Evolutionary conservation across 305 asterid species (phyloP), one percentile per base, ranked within the genome.

Genomic region (Solanum aculeatissimum): DNA sequence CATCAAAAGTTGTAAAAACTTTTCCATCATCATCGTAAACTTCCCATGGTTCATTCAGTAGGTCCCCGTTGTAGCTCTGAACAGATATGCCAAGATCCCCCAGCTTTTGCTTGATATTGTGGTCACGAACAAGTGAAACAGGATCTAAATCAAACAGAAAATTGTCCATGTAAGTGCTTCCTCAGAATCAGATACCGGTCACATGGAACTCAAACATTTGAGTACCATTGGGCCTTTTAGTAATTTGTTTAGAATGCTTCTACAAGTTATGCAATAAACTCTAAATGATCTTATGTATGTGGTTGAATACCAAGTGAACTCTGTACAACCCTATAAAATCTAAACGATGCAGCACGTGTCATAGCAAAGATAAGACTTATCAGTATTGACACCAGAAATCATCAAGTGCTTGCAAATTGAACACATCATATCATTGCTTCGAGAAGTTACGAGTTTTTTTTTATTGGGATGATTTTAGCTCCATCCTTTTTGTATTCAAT

Each of bases 41-140:
- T 86, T 96, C 98, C 99, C 99, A 96, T 6, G 98, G 99, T 87
- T 95, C 98, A 21, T 90, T 88, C 84, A 96, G 84, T 66, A 95
- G 89, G 82, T 96, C 98, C 5, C 94, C 91, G n/a, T 92, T 94
- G 77, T 86, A 94, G 92, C 97, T 91, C 83, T 94, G 93, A 80
- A 96, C 97, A 18, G 89, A 83, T 82, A 95, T 83, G 49, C 97
- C 95, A 42, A 82, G 91, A 83, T 96, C 97, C 25, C 87, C 90
- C 85, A 96, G 72, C 86, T 91, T 93, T 80, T 94, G 93, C 88
- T 94, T 96, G 79, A 96, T 89, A 84, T 87, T 82, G 89, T 95
- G 98, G 87, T 96, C 99, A 82, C 98, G 98, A 86, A 95, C 97
- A 63, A 95, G 92, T 38, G 98, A 95, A 82, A 92, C 86, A 12